phyloP scores from a whole-genome alignment of 441 rosid species.

The Populus trichocarpa region DNA sequence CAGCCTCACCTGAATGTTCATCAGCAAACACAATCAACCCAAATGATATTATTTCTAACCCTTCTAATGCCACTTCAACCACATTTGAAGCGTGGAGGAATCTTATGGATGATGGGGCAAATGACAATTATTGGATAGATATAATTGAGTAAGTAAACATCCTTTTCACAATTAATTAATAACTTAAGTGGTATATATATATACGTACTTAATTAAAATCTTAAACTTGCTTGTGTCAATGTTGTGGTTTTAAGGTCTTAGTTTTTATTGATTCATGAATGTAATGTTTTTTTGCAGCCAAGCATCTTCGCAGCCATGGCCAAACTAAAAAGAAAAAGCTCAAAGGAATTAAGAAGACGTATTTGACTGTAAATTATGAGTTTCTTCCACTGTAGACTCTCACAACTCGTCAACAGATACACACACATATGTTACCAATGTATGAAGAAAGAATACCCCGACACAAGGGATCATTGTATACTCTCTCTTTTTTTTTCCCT shows the following conservation, averaged over 20 bases:
- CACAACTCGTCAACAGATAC: background rate
- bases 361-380: background rate
- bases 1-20: constrained; percentile 34
- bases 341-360: background rate
- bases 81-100: constrained; percentile 47
- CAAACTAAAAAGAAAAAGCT: background rate
- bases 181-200: background rate
- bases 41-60: constrained; percentile 23
- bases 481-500: background rate
- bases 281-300: constrained; percentile 24
- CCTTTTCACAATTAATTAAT: background rate
- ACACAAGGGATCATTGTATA: background rate
- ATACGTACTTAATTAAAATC: too few relatives aligned
- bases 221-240: background rate
- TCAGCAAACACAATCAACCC: constrained; percentile 19
- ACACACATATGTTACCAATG: background rate
- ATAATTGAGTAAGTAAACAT: constrained; percentile 43
- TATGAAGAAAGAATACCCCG: background rate
- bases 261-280: background rate
- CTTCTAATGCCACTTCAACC: constrained; percentile 40
- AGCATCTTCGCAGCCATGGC: constrained; percentile 39
- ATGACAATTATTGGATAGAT: constrained; percentile 52
- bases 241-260: background rate
- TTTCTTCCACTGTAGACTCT: background rate
- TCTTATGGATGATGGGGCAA: constrained; percentile 53